Conservation (phyloP, 176 grass and related monocot genomes). For the Luzula sylvatica region DNA sequence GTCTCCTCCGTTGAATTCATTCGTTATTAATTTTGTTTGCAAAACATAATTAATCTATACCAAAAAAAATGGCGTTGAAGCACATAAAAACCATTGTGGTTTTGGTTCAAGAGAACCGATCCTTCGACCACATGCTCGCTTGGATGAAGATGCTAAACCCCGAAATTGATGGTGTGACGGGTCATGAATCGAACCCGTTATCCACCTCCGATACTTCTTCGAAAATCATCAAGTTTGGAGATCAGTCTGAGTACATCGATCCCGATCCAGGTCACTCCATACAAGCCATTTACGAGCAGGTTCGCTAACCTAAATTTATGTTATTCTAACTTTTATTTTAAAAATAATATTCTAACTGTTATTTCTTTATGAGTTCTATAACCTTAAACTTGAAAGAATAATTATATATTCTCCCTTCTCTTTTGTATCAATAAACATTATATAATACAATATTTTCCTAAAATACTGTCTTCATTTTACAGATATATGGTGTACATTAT, state of each 20-base stretch:
- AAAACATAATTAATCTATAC: too few species aligned
- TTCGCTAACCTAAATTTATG: constrained; percentile 1
- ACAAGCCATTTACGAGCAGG: constrained; percentile 80
- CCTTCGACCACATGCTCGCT: constrained; percentile 73
- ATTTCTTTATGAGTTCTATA: too few species aligned
- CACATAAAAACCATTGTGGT: constrained; percentile 69
- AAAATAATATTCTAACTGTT: too few species aligned
- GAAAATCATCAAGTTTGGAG: constrained; percentile 22
- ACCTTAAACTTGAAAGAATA: too few species aligned
- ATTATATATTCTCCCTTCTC: too few species aligned
- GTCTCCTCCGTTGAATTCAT: too few species aligned
- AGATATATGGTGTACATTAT: constrained; percentile 52
- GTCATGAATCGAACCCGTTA: constrained; percentile 34
- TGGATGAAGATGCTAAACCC: constrained; percentile 60
- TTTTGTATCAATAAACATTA: too few species aligned
- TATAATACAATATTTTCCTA: too few species aligned
- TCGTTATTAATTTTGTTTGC: too few species aligned
- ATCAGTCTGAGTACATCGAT: constrained; percentile 50
- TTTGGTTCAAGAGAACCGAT: constrained; percentile 62
- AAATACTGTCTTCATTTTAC: neutral
- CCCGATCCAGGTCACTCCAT: constrained; percentile 69
- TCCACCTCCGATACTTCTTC: constrained; percentile 25
- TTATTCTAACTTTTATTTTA: too few species aligned
- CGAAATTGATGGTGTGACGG: constrained; percentile 44
- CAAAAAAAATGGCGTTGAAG: too few species aligned